A percentile compares a stretch with the other conserved stretches of the same genome.
Evolutionary conservation across 108 stramenopile species (phyloP).

Genomic region (Seminavis robusta): DNA sequence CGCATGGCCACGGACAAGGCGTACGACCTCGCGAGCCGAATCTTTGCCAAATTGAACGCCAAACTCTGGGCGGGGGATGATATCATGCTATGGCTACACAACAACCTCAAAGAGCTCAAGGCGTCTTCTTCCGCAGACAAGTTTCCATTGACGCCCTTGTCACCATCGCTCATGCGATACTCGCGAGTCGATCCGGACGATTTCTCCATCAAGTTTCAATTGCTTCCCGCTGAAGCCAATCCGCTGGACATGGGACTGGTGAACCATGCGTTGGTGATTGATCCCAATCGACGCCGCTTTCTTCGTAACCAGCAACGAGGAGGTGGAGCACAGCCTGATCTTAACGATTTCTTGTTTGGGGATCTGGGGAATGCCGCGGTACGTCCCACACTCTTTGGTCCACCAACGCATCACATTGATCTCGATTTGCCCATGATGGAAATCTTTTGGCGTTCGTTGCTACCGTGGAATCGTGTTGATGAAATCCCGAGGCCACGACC

Average conservation of each 20-base stretch:
- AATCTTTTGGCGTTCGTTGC: conserved; percentile 62
- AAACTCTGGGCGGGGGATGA: conserved; percentile 39
- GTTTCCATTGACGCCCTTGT: conserved; percentile 4
- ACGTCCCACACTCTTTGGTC: conserved; percentile 20
- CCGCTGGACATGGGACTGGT: conserved; percentile 67
- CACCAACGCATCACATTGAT: conserved; percentile 50
- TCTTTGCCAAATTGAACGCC: conserved; percentile 45
- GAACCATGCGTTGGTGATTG: conserved; percentile 63
- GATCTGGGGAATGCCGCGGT: conserved; percentile 20
- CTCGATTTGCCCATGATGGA: conserved; percentile 77
- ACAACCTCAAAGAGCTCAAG: conserved; percentile 14
- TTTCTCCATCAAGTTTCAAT: conserved; percentile 59
- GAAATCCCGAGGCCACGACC: conserved; percentile 57
- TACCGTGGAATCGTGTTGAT: conserved; percentile 83
- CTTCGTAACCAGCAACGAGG: conserved; percentile 32
- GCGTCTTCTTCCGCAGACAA: too few relatives aligned
- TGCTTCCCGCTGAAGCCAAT: conserved; percentile 75
- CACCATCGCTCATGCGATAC: conserved; percentile 53
- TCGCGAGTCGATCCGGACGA: conserved; percentile 52
- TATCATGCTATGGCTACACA: conserved; percentile 23
- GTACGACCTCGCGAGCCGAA: conserved; percentile 19
- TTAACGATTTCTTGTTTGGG: conserved; percentile 10
- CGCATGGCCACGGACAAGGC: conserved; percentile 17
- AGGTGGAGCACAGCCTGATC: not conserved
- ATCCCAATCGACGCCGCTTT: conserved; percentile 64